Percentiles rank a stretch among this genome's conserved stretches.
These are phyloP conservation scores for Otatea glauca DNA, from an alignment of 176 grass and related monocot species.

Conservation along the genomic window DNA sequence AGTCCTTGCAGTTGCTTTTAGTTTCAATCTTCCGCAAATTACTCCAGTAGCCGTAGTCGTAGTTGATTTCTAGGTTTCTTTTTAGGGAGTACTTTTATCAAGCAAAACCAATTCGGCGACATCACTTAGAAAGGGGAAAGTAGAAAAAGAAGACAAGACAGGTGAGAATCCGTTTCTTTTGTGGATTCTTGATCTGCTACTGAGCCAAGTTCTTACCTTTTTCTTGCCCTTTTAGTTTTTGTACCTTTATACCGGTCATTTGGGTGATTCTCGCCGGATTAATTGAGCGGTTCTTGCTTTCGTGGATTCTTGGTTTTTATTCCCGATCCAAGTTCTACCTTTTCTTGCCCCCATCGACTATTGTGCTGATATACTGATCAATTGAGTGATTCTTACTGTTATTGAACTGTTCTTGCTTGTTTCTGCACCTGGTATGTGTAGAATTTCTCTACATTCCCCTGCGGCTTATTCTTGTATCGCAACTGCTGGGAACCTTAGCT, in stretches of 20 bases:
- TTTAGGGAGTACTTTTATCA: slow-evolving; percentile 9
- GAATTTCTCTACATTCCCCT: neutral
- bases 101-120: slow-evolving; percentile 53
- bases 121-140: slow-evolving; percentile 30
- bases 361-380: neutral
- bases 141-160: slow-evolving; percentile 16
- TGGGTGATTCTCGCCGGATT: slow-evolving; percentile 21
- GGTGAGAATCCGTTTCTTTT: slow-evolving; percentile 33
- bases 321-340: neutral
- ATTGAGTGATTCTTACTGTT: slow-evolving; percentile 5
- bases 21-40: neutral
- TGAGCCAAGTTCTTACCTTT: slow-evolving; percentile 16
- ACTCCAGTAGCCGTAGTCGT: neutral
- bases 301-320: neutral
- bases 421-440: neutral
- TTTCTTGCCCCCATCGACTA: neutral
- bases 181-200: slow-evolving; percentile 29
- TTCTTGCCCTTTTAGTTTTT: slow-evolving; percentile 2
- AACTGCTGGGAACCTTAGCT: neutral
- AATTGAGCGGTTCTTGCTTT: neutral
- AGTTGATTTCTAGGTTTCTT: slow-evolving; percentile 18
- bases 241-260: neutral
- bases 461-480: neutral
- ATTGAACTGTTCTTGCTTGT: neutral
- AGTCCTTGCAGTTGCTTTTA: slow-evolving; percentile 12